Evolutionary conservation across 2,329 filamentous ascomycete genomes (phyloP).

Genomic region (Aspergillus terreus): DNA sequence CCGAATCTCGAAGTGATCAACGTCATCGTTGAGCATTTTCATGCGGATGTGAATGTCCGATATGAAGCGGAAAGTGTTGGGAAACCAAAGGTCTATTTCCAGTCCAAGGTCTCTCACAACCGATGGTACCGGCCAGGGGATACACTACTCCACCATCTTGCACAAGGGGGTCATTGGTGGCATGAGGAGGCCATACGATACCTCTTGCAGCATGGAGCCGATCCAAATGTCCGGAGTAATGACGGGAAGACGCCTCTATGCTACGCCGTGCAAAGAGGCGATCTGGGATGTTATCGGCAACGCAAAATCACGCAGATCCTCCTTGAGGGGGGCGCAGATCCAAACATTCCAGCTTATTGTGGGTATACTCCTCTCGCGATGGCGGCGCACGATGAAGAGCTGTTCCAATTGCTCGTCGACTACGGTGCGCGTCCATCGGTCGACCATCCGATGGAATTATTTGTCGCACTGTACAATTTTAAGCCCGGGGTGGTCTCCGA

Average conservation of each 20-base stretch:
- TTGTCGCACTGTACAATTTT: constrained; percentile 6
- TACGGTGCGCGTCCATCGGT: not conserved
- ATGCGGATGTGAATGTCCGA: constrained; percentile 14
- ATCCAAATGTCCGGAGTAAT: constrained; percentile 11
- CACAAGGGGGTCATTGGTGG: constrained; percentile 19
- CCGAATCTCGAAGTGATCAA: constrained; percentile 17
- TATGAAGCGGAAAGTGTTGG: constrained; percentile 4
- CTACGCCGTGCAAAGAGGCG: not conserved
- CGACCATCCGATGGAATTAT: constrained; percentile 14
- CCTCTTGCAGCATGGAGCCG: constrained; percentile 15
- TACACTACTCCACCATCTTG: constrained; percentile 16
- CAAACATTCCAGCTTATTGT: constrained; percentile 13
- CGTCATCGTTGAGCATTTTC: constrained; percentile 15
- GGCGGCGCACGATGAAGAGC: constrained; percentile 7
- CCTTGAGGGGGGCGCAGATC: constrained; percentile 15
- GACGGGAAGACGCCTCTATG: constrained; percentile 1
- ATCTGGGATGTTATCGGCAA: constrained; percentile 11
- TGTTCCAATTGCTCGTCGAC: constrained; percentile 12
- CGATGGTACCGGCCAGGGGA: constrained; percentile 13
- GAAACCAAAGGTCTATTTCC: constrained; percentile 8
- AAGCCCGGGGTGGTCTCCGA: constrained; percentile 5
- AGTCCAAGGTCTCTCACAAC: constrained; percentile 3
- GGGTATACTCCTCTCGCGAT: constrained; percentile 13
- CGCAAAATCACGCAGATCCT: constrained; percentile 9
- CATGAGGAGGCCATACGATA: constrained; percentile 14